Evolutionary conservation across 2,329 filamentous ascomycete genomes (phyloP), one percentile per base, ranked within the genome.

Genomic region (Tolypocladium endophyticum): DNA sequence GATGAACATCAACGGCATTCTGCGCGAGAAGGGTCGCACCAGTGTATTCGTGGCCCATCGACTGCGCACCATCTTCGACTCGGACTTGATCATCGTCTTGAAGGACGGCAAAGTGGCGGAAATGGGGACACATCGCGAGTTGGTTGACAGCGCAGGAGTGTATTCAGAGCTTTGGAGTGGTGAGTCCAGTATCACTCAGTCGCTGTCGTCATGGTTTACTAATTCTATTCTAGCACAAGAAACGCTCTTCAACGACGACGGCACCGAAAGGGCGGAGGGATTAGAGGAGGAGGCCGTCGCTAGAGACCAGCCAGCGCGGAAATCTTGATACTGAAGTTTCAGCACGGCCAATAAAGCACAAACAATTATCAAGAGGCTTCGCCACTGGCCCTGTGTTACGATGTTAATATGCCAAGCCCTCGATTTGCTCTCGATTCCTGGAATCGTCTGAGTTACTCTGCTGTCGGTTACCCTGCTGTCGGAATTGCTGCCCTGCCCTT

Each of bases 1-100:
- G 78, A 81, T 87, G 62, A 96, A 97, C 70, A 97, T 97, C 72
- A 96, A 96, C 73, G 87, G 87, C 65, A 94, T 97, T 58, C 77
- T 97, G 58, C 88, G 88, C 66, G 92, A 96, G 68, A 96, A 96
- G 77, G 79, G 80, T 3, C 84, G 92, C 60, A 97, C 94, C 0
- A 97, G 92, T 65, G 90, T 99, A 1, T 97, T 97, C 70, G 89
- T 99, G 6, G 94, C 94, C 8, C 94, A 97, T 73, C 84, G 94
- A 23, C 76, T 99, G 61, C 84, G 93, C 58, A 97, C 94, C 0
- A 97, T 99, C 64, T 96, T 90, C 69, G 94, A 97, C 69, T 90
- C 90, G 45, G 89, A 97, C 73, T 78, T 92, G 67, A 97, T 97
- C 66, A 92, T 97, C 67, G 94, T 97, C 43, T 77, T 97, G 60